These are phyloP conservation scores for Calocybe gangraenosa DNA, from an alignment of 768 basidiomycete genomes.

Conservation along the genomic window DNA sequence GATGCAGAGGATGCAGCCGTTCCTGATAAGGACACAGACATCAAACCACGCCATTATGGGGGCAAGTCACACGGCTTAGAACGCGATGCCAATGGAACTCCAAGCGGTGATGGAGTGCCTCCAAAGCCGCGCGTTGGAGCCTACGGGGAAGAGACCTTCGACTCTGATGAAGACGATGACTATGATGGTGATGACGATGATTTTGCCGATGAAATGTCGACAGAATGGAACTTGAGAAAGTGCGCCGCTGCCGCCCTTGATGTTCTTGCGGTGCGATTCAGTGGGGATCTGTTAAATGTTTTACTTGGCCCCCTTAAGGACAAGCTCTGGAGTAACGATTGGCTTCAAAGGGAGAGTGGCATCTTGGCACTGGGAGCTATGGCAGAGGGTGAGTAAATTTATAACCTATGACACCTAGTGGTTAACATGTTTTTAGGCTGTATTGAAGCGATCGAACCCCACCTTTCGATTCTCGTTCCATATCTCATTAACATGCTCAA, in stretches of 20 bases:
- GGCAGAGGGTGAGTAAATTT: constrained; percentile 76
- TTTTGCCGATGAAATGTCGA: constrained; percentile 94
- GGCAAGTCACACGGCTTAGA: constrained; percentile 83
- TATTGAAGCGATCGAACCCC: constrained; percentile 92
- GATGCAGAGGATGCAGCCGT: constrained; percentile 87
- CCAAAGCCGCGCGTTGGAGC: constrained; percentile 49
- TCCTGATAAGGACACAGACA: constrained; percentile 92
- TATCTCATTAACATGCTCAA: constrained; percentile 88
- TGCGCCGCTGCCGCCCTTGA: constrained; percentile 97
- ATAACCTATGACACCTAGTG: constrained; percentile 1
- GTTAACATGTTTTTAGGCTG: constrained; percentile 56
- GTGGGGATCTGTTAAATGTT: constrained; percentile 83
- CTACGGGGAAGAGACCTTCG: constrained; percentile 78
- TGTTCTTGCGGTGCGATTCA: constrained; percentile 92
- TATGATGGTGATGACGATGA: constrained; percentile 86
- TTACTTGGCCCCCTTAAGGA: constrained; percentile 87
- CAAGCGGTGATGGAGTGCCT: constrained; percentile 27
- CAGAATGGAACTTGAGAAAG: constrained; percentile 98
- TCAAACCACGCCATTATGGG: constrained; percentile 93
- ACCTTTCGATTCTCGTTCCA: constrained; percentile 88
- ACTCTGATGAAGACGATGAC: constrained; percentile 87
- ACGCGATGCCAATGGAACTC: constrained; percentile 51
- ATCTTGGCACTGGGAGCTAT: constrained; percentile 96
- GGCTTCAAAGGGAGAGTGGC: constrained; percentile 93
- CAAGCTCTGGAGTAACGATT: constrained; percentile 89